Evolutionary conservation across 495 filamentous ascomycete genomes (phyloP).

Genomic region (Evernia prunastri): DNA sequence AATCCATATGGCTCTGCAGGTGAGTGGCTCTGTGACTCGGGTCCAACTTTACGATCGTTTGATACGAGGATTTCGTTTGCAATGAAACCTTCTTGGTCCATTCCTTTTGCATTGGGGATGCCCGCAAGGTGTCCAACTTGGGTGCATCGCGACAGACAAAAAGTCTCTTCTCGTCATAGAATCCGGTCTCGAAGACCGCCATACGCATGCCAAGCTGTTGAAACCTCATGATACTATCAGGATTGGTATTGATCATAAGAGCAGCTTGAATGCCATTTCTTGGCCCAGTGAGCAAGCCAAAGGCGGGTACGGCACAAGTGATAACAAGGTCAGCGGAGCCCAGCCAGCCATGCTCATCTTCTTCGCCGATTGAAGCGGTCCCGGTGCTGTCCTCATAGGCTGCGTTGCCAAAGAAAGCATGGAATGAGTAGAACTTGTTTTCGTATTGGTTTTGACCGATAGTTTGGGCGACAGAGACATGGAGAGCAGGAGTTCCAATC

Average conservation of each 20-base stretch:
- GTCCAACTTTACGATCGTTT: background rate
- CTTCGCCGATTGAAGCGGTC: background rate
- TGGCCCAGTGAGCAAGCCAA: constrained; percentile 12
- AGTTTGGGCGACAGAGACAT: constrained; percentile 11
- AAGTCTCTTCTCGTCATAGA: background rate
- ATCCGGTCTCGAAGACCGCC: background rate
- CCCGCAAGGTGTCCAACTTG: background rate
- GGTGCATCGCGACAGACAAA: constrained; percentile 4
- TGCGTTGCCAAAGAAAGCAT: constrained; percentile 15
- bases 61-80: background rate
- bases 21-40: background rate
- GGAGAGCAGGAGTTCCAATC: constrained; percentile 14
- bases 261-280: constrained; percentile 2
- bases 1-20: background rate
- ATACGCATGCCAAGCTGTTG: background rate
- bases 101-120: background rate
- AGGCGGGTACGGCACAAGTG: constrained; percentile 13
- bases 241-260: constrained; percentile 10
- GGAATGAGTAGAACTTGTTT: constrained; percentile 11
- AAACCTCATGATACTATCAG: constrained; percentile 1
- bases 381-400: background rate
- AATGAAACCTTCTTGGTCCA: background rate
- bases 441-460: background rate
- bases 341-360: constrained; percentile 15
- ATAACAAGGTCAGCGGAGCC: constrained; percentile 14